These are phyloP conservation scores for Phaeolepiota aurea DNA, from an alignment of 768 basidiomycete genomes.

Conservation along the genomic window DNA sequence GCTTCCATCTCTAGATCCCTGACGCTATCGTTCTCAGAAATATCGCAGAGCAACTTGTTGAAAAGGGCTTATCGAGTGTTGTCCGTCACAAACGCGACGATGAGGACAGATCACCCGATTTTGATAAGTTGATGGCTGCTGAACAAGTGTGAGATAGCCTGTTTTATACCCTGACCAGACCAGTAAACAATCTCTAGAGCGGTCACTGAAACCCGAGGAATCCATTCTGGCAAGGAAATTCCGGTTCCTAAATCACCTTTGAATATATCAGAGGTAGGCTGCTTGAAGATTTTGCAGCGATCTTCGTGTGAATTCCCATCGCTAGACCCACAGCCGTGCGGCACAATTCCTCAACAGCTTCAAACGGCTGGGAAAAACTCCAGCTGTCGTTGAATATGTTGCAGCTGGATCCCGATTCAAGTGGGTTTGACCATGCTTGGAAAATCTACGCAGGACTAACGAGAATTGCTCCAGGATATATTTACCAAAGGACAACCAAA, in stretches of 20 bases:
- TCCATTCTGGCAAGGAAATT: conserved; percentile 90
- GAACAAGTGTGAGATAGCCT: conserved; percentile 69
- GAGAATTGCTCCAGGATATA: conserved; percentile 45
- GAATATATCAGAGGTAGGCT: conserved; percentile 88
- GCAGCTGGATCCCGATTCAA: conserved; percentile 95
- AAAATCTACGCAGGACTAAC: conserved; percentile 1
- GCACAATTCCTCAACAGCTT: conserved; percentile 84
- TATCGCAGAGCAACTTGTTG: conserved; percentile 86
- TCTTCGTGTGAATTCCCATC: too few species aligned
- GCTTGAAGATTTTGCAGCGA: too few species aligned
- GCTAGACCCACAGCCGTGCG: conserved; percentile 62
- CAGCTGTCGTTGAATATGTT: conserved; percentile 89
- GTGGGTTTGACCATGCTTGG: conserved; percentile 27
- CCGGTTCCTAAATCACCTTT: conserved; percentile 71
- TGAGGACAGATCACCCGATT: conserved; percentile 92
- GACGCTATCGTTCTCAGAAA: conserved; percentile 34
- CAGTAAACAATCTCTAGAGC: conserved; percentile 41
- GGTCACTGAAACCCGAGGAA: conserved; percentile 64
- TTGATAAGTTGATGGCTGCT: conserved; percentile 92
- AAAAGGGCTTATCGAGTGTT: conserved; percentile 85
- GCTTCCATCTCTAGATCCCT: background rate
- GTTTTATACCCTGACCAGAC: background rate
- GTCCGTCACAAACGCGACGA: conserved; percentile 93
- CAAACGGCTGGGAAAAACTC: conserved; percentile 79
- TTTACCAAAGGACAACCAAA: conserved; percentile 88